Evolutionary conservation across 108 stramenopile species (phyloP).

Genomic region (Chaetoceros tenuissimus): DNA sequence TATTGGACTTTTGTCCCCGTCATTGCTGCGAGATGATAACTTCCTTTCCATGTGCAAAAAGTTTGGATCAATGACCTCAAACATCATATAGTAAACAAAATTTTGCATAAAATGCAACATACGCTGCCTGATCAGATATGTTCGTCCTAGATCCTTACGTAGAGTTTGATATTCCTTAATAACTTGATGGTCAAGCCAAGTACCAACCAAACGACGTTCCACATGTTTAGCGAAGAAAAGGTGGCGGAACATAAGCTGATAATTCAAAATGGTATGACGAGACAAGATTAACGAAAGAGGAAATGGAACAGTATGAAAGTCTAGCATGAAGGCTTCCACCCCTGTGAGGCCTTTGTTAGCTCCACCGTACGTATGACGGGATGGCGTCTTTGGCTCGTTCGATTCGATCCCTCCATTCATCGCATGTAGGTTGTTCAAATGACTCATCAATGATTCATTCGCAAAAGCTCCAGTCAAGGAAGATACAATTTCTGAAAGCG

Average conservation of each 20-base stretch:
- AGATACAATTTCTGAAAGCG: neutral
- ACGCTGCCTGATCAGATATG: constrained; percentile 81
- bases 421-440: constrained; percentile 48
- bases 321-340: constrained; percentile 83
- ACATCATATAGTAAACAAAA: constrained; percentile 94
- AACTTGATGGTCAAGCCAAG: constrained; percentile 89
- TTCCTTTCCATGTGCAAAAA: constrained; percentile 72
- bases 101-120: constrained; percentile 99
- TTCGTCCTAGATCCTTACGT: constrained; percentile 59
- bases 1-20: constrained; percentile 16
- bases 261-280: constrained; percentile 61
- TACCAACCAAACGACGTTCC: constrained; percentile 83
- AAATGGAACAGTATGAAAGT: constrained; percentile 75
- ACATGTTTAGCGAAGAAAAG: constrained; percentile 97
- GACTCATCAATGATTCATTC: constrained; percentile 43
- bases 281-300: constrained; percentile 89
- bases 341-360: constrained; percentile 56
- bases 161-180: constrained; percentile 75
- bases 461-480: constrained; percentile 19
- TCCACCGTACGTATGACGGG: constrained; percentile 23
- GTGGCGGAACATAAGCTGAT: constrained; percentile 94
- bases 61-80: constrained; percentile 93
- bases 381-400: constrained; percentile 29
- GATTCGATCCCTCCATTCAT: constrained; percentile 23
- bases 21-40: constrained; percentile 11